Conservation (phyloP, 2,329 filamentous ascomycete species). For the Curvularia eragrostidis region DNA sequence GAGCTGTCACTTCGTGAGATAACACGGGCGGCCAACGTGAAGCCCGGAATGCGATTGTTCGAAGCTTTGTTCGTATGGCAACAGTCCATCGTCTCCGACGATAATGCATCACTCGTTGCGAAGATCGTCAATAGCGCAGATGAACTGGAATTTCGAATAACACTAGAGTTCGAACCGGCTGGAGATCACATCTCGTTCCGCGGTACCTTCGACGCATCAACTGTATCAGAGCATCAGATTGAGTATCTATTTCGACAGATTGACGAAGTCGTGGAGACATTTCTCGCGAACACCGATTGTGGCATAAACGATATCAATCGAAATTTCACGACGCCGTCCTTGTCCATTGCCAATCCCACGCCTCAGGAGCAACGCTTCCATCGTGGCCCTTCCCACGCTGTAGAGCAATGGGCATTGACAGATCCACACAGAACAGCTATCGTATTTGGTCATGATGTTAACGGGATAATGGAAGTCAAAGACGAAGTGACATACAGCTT, state of each 20-base stretch:
- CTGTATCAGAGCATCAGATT: slow-evolving; percentile 64
- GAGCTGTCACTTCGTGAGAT: slow-evolving; percentile 72
- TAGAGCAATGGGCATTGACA: slow-evolving; percentile 61
- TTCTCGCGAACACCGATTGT: slow-evolving; percentile 51
- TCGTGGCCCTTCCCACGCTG: slow-evolving; percentile 49
- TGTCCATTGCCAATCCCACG: slow-evolving; percentile 54
- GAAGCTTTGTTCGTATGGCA: slow-evolving; percentile 87
- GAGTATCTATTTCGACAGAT: slow-evolving; percentile 67
- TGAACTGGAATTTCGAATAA: slow-evolving; percentile 75
- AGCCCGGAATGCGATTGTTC: slow-evolving; percentile 68
- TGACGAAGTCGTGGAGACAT: slow-evolving; percentile 57
- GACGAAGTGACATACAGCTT: slow-evolving; percentile 66
- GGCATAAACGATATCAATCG: slow-evolving; percentile 36
- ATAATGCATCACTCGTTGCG: slow-evolving; percentile 52
- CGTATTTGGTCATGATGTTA: slow-evolving; percentile 63
- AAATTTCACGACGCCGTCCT: slow-evolving; percentile 30
- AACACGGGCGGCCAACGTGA: slow-evolving; percentile 64
- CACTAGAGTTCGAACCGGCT: slow-evolving; percentile 76
- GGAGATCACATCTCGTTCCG: slow-evolving; percentile 56
- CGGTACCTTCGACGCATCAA: slow-evolving; percentile 61
- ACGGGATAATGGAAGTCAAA: slow-evolving; percentile 40
- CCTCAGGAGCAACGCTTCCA: slow-evolving; percentile 33
- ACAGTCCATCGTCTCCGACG: slow-evolving; percentile 63
- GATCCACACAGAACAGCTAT: slow-evolving; percentile 67
- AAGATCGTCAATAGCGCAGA: slow-evolving; percentile 68